Conservation (phyloP, 1,284 basidiomycete genomes). For the Malassezia japonica region DNA sequence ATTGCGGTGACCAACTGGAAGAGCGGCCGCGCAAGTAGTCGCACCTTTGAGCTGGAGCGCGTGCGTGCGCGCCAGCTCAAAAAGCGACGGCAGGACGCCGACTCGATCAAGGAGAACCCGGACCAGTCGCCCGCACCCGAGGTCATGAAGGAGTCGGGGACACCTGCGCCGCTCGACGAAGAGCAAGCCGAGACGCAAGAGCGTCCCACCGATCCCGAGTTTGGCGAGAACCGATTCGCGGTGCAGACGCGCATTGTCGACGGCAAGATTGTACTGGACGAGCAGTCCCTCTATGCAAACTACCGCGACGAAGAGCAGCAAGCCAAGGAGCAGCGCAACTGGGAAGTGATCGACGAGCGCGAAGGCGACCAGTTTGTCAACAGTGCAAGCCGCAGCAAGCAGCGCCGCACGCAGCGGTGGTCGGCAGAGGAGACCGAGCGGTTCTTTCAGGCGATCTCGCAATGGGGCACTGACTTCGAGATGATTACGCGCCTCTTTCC, state of each 20-base stretch:
- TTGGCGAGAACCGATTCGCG: conserved; percentile 40
- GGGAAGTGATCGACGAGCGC: conserved; percentile 71
- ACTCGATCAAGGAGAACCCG: conserved; percentile 17
- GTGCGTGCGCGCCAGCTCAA: conserved; percentile 26
- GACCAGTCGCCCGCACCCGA: conserved; percentile 8
- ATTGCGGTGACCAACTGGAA: conserved; percentile 26
- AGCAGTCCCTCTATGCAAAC: conserved; percentile 46
- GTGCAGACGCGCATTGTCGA: conserved; percentile 48
- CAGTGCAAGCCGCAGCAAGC: conserved; percentile 68
- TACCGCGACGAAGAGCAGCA: conserved; percentile 31
- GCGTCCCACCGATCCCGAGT: conserved; percentile 23
- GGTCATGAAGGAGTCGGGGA: conserved; percentile 11
- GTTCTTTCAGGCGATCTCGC: conserved; percentile 70
- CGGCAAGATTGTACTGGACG: conserved; percentile 49
- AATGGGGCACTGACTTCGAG: conserved; percentile 85
- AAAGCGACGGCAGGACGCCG: conserved; percentile 24
- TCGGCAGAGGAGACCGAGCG: conserved; percentile 71
- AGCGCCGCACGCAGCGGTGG: conserved; percentile 62
- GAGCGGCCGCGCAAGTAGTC: conserved; percentile 33
- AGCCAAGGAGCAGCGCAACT: conserved; percentile 56
- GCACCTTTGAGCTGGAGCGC: conserved; percentile 38
- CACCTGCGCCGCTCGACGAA: not conserved
- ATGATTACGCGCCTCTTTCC: conserved; percentile 75
- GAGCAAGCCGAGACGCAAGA: conserved; percentile 1
- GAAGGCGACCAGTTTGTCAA: conserved; percentile 63